phyloP scores from a whole-genome alignment of 2,329 filamentous ascomycete species.

The Endothia cerciana region DNA sequence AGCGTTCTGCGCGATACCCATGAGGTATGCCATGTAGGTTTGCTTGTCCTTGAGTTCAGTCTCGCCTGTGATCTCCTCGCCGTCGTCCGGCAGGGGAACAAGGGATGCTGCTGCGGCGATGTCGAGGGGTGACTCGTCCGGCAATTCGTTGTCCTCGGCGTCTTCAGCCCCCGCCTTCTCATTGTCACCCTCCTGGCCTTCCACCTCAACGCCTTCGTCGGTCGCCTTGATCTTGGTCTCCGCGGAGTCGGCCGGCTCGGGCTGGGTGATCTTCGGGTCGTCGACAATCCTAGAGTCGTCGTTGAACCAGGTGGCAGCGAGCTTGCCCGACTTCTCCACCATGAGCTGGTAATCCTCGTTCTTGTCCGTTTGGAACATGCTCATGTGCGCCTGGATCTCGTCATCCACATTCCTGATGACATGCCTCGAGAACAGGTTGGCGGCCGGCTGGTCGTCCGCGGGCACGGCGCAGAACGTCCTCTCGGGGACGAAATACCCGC shows the following conservation, averaged over 20 bases:
- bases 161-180: slow-evolving; percentile 34
- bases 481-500: slow-evolving; percentile 64
- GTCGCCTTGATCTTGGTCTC: slow-evolving; percentile 36
- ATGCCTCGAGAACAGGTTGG: slow-evolving; percentile 51
- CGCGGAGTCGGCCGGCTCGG: slow-evolving; percentile 30
- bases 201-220: slow-evolving; percentile 29
- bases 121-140: slow-evolving; percentile 54
- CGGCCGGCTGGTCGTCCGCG: slow-evolving; percentile 49
- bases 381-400: slow-evolving; percentile 74
- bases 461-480: slow-evolving; percentile 78
- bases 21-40: slow-evolving; percentile 54
- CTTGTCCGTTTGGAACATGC: slow-evolving; percentile 64
- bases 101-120: slow-evolving; percentile 57
- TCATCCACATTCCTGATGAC: slow-evolving; percentile 69
- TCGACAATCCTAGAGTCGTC: slow-evolving; percentile 50
- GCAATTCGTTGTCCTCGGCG: slow-evolving; percentile 38
- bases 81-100: slow-evolving; percentile 51
- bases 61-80: slow-evolving; percentile 38
- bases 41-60: slow-evolving; percentile 41
- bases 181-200: slow-evolving; percentile 22
- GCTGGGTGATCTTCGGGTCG: slow-evolving; percentile 39
- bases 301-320: slow-evolving; percentile 61
- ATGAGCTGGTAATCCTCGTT: slow-evolving; percentile 68
- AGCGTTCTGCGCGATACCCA: slow-evolving; percentile 52
- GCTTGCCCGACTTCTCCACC: slow-evolving; percentile 59